A percentile compares a stretch with the other conserved stretches of the same genome.
Evolutionary conservation across 108 stramenopile genomes (phyloP).

Genomic region (Nitzschia sp.): DNA sequence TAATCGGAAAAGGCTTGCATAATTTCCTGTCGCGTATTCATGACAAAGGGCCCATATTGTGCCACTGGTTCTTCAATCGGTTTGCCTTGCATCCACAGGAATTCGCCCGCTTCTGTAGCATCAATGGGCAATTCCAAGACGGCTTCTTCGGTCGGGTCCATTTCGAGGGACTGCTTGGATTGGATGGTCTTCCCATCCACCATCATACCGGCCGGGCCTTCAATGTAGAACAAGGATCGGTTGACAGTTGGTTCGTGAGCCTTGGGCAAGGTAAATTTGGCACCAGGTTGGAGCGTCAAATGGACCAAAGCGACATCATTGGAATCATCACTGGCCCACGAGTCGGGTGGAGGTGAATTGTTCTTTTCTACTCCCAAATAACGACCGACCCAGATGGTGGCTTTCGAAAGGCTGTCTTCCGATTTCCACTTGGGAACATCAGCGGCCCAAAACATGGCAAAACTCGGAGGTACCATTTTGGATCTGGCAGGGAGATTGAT

Average conservation of each 20-base stretch:
- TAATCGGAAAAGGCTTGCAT: conserved; percentile 80
- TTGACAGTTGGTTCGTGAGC: conserved; percentile 45
- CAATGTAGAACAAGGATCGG: conserved; percentile 65
- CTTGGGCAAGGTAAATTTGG: conserved; percentile 47
- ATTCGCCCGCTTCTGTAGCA: conserved; percentile 44
- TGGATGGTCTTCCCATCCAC: conserved; percentile 23
- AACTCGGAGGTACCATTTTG: conserved; percentile 83
- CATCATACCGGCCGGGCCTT: conserved; percentile 47
- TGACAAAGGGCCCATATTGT: conserved; percentile 90
- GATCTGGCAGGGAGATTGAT: conserved; percentile 68
- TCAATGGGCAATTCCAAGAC: conserved; percentile 43
- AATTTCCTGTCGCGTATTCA: conserved; percentile 86
- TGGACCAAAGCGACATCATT: conserved; percentile 72
- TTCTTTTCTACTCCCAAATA: conserved; percentile 40
- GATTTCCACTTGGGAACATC: conserved; percentile 53
- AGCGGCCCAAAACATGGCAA: conserved; percentile 79
- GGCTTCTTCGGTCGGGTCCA: conserved; percentile 52
- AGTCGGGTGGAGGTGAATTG: conserved; percentile 56
- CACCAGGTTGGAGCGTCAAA: conserved; percentile 57
- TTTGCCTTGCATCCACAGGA: conserved; percentile 66
- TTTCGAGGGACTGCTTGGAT: conserved; percentile 33
- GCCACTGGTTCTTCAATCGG: conserved; percentile 83
- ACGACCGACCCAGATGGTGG: conserved; percentile 62
- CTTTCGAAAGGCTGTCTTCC: conserved; percentile 38
- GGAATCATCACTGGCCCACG: conserved; percentile 57